phyloP scores from a whole-genome alignment of 345 rosid species.

The Rhizophora apiculata region DNA sequence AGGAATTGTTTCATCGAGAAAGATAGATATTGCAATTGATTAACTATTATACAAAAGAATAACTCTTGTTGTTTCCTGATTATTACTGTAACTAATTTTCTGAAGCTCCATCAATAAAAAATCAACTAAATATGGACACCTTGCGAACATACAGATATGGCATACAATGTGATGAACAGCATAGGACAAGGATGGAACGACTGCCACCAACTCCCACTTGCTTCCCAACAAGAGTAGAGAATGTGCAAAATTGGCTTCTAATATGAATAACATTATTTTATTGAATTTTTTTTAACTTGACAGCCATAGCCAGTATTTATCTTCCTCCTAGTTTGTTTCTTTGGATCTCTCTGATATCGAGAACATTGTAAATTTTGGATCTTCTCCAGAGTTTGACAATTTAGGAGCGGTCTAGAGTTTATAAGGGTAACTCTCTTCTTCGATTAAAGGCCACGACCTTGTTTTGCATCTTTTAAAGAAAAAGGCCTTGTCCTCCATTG shows the following conservation, averaged over 20 bases:
- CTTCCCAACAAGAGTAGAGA: constrained; percentile 52
- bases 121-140: neutral
- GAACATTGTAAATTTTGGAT: constrained; percentile 31
- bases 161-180: constrained; percentile 4
- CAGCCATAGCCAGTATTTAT: constrained; percentile 17
- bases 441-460: constrained; percentile 46
- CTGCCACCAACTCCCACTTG: constrained; percentile 81
- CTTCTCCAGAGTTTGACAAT: constrained; percentile 18
- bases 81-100: no score
- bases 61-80: no score
- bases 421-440: constrained; percentile 27
- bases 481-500: constrained; percentile 27
- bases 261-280: neutral
- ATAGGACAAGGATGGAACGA: constrained; percentile 38
- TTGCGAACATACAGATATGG: neutral
- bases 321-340: constrained; percentile 12
- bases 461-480: constrained; percentile 52
- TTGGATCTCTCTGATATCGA: constrained; percentile 15
- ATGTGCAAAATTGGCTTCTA: constrained; percentile 27
- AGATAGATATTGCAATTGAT: no score
- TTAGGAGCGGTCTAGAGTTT: neutral
- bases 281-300: neutral
- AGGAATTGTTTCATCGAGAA: no score
- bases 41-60: no score
- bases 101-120: no score